phyloP scores from a whole-genome alignment of 805 yeast genomes.

The Candida caryicola region DNA sequence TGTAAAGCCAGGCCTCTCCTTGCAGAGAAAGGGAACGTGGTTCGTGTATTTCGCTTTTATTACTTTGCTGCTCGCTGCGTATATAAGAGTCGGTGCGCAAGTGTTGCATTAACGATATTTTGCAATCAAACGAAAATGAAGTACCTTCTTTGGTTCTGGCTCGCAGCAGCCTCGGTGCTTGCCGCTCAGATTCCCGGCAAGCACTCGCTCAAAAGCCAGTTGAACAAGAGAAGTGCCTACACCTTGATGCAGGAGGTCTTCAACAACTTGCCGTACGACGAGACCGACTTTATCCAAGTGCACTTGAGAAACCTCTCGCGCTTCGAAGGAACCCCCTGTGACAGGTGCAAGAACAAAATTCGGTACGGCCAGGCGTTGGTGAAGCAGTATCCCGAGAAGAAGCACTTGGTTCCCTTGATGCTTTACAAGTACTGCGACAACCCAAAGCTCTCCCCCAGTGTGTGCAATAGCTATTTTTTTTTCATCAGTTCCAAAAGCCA shows the following conservation, averaged over 20 bases:
- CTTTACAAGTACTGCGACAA: conserved; percentile 38
- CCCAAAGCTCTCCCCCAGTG: conserved; percentile 26
- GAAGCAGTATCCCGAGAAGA: conserved; percentile 27
- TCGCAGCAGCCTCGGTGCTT: conserved; percentile 3
- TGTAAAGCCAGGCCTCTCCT: no score
- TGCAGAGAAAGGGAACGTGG: no score
- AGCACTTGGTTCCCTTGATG: conserved; percentile 34
- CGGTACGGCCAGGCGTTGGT: conserved; percentile 27
- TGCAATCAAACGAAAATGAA: no score
- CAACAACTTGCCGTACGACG: conserved; percentile 20
- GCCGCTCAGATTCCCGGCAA: conserved; percentile 26
- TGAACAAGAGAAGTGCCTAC: conserved; percentile 16
- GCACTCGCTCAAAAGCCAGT: conserved; percentile 21
- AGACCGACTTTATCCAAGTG: conserved; percentile 27
- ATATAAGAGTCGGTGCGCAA: no score
- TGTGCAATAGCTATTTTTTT: conserved; percentile 37
- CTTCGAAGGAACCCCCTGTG: conserved; percentile 34
- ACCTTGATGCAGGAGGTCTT: conserved; percentile 27
- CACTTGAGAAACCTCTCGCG: conserved; percentile 26
- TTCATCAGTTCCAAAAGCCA: conserved; percentile 31
- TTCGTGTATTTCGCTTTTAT: no score
- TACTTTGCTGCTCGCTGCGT: no score
- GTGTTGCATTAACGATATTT: no score
- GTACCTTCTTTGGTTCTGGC: conserved; percentile 1
- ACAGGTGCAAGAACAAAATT: conserved; percentile 35